Base-by-base conservation (phyloP, 2,329 filamentous ascomycete species). In the Ceratocystis papillata region DNA sequence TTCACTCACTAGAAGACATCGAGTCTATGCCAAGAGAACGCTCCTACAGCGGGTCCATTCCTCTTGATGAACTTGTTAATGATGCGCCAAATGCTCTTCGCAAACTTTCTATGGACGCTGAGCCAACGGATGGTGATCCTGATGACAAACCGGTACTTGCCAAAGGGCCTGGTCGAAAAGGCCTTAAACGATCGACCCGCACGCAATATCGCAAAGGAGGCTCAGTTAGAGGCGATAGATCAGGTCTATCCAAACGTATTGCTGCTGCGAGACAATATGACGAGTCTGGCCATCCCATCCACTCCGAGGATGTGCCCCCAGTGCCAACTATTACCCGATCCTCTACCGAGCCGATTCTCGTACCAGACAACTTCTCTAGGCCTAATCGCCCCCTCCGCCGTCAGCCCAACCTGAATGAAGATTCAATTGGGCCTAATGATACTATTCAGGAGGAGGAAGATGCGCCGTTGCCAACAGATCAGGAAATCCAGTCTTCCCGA, bases 131-230 rank as follows among this genome's bases (percentile, higher is more conserved):
- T 50, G 59, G 63, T 15, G 65, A 65, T 48, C 37, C 62, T 28
- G 55, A 62, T 33, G 93, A 97, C 73, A 87, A 88, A 78, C 91
- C 92, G 5, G 96, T 97, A 69, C 78, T 97, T 53, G 89, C 91
- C 1, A 83, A 87, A 67, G 85, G 87, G 22, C 85, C 86, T 1
- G 90, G 66, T 17, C 30, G 90, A 2, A 85, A 87, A 74, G 89
- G 90, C 41, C 78, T 99, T 62, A 87, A 94, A 71, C 84, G 94
- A 69, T 96, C 94, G 12, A 99, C 91, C 22, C 84, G 90, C 65
- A 99, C 94, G 4, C 93, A 89, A 30, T 97, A 97, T 74, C 81
- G 92, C 71, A 90, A 85, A 71, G 81, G 89, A 67, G 92, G 92
- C 44, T 96, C 92, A 77, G 75, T 96, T 69, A 87, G 88, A 63